Evolutionary conservation across 75 land plant species (phyloP).

Genomic region (Gnetum montanum): DNA sequence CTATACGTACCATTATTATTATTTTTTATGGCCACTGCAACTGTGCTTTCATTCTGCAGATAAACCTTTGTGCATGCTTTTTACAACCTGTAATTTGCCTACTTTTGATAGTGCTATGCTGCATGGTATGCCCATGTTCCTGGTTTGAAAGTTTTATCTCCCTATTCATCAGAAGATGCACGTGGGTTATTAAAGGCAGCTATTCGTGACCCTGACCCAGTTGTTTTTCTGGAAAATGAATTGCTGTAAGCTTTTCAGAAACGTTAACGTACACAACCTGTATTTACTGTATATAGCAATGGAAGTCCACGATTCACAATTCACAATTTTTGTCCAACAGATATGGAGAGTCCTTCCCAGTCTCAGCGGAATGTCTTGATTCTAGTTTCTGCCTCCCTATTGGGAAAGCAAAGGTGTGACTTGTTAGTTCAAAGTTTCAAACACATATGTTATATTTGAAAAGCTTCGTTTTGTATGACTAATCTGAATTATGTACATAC

Average conservation of each 20-base stretch:
- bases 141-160: constrained; percentile 74
- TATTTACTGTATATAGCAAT: too few species aligned
- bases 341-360: constrained; percentile 87
- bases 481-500: too few species aligned
- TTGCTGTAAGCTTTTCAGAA: constrained; percentile 54
- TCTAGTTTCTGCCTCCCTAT: constrained; percentile 89
- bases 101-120: constrained; percentile 71
- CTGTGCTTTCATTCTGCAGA: not conserved
- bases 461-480: not conserved
- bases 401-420: constrained; percentile 97
- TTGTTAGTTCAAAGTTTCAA: not conserved
- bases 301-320: too few species aligned
- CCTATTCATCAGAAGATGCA: constrained; percentile 91
- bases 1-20: not conserved
- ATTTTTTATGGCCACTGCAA: not conserved
- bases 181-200: constrained; percentile 88
- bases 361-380: constrained; percentile 88
- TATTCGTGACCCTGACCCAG: constrained; percentile 91
- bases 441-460: too few species aligned
- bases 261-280: too few species aligned
- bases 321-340: too few species aligned
- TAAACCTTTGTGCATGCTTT: too few species aligned
- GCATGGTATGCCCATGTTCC: constrained; percentile 82
- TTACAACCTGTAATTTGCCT: not conserved
- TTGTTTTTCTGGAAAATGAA: constrained; percentile 89